Evolutionary conservation across 345 rosid species (phyloP).

Genomic region (Populus tremula): DNA sequence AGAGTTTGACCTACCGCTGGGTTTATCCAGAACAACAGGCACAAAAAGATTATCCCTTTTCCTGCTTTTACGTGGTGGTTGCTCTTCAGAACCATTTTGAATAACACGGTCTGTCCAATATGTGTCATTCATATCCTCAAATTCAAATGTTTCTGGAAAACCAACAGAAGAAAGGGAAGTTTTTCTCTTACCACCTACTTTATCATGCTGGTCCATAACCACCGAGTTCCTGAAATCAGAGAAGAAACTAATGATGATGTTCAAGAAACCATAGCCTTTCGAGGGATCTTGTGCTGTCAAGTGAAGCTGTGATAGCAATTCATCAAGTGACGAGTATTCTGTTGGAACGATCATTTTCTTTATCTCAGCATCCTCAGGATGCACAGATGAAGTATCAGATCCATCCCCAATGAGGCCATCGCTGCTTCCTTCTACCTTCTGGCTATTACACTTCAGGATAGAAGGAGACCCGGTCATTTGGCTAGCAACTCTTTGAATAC

Average conservation of each 20-base stretch:
- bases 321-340: slow-evolving; percentile 58
- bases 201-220: slow-evolving; percentile 43
- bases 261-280: slow-evolving; percentile 43
- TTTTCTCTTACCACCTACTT: slow-evolving; percentile 42
- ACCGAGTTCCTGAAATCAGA: slow-evolving; percentile 68
- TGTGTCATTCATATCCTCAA: slow-evolving; percentile 88
- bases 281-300: slow-evolving; percentile 64
- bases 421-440: slow-evolving; percentile 30
- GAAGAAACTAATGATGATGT: slow-evolving; percentile 58
- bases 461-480: slow-evolving; percentile 79
- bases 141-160: slow-evolving; percentile 75
- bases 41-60: slow-evolving; percentile 47
- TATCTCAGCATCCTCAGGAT: slow-evolving; percentile 37
- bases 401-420: slow-evolving; percentile 37
- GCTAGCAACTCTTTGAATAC: slow-evolving; percentile 90
- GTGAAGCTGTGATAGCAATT: slow-evolving; percentile 62
- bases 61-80: slow-evolving; percentile 40
- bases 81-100: slow-evolving; percentile 87
- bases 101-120: slow-evolving; percentile 92
- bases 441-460: slow-evolving; percentile 48
- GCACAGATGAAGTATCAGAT: slow-evolving; percentile 31
- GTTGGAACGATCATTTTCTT: slow-evolving; percentile 26
- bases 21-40: slow-evolving; percentile 54
- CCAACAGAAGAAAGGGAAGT: slow-evolving; percentile 37
- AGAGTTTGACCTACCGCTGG: slow-evolving; percentile 53